Evolutionary conservation across 1,284 basidiomycete genomes (phyloP).

Genomic region (Inonotus obliquus): DNA sequence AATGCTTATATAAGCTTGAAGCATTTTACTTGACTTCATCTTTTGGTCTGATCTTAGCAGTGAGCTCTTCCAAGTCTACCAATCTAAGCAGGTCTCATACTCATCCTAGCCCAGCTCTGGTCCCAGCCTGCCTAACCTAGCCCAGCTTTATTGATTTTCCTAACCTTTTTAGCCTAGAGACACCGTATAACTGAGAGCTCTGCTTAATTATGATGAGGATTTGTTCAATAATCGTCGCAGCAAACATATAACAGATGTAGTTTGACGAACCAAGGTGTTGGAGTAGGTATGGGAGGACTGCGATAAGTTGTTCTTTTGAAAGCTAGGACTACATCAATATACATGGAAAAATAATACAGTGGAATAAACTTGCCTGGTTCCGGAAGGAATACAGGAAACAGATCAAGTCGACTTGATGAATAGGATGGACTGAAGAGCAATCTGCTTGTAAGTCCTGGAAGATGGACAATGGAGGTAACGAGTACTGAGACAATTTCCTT

Average conservation of each 20-base stretch:
- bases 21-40: too few species aligned
- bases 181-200: too few species aligned
- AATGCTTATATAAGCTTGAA: too few species aligned
- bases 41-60: too few species aligned
- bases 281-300: conserved; percentile 84
- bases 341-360: too few species aligned
- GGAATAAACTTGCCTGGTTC: conserved; percentile 63
- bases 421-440: conserved; percentile 71
- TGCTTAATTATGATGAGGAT: conserved; percentile 74
- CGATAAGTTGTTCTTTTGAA: conserved; percentile 90
- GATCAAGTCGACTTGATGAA: conserved; percentile 95
- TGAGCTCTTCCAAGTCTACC: too few species aligned
- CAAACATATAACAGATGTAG: conserved; percentile 86
- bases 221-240: conserved; percentile 85
- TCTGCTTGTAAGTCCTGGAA: conserved; percentile 84
- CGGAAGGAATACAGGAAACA: conserved; percentile 92
- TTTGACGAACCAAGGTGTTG: conserved; percentile 81
- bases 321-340: too few species aligned
- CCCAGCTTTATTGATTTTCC: too few species aligned
- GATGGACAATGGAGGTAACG: conserved; percentile 54
- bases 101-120: too few species aligned
- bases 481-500: conserved; percentile 45
- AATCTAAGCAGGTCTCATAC: too few species aligned
- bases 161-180: too few species aligned
- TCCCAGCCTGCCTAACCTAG: too few species aligned